Evolutionary conservation across 805 yeast species (phyloP), one percentile per base, ranked within the genome.

Genomic region (Candida silvatica): DNA sequence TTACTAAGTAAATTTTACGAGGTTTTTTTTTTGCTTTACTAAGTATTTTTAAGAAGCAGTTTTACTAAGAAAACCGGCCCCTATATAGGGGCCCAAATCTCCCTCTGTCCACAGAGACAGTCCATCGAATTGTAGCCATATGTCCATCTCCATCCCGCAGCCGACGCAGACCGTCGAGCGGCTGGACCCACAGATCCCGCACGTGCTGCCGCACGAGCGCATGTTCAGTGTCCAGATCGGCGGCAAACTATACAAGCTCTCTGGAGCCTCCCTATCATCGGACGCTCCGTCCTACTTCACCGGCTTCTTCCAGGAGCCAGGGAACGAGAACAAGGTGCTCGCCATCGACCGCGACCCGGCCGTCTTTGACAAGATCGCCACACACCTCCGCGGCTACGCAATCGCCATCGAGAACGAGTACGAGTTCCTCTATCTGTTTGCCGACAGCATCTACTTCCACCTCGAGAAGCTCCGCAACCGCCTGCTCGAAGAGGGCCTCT

Each of bases 251-350:
- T 86, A 77, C 54, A 62, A 66, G n/a, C 46, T 80, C 14, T 77
- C 86, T 48, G 95, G 95, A 1, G 88, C 92, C 0, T 84, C 95
- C 2, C 58, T 87, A 26, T 80, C 86, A 18, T 81, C 82, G 2
- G 96, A 87, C 58, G 79, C 80, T 0, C 97, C 97, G 0, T 83
- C 94, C 4, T 86, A 82, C 52, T 88, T 87, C 62, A 85, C 96
- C 3, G 64, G 69, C 19, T 84, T 64, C 59, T 87, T 87, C 52
- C 45, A 48, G 4, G 48, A 59, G 16, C 62, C 49, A 17, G 47
- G 46, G 3, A 68, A 67, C 38, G 47, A 56, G 14, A 51, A 50
- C 6, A 63, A 61, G 27, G 58, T 68, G 1, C 53, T 84, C 7
- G 75, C 74, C 46, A 74, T 87, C 36, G 96, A 87, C 54, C 62